Evolutionary conservation across 352 stramenopile species (phyloP), one percentile per base, ranked within the genome.

Genomic region (Thalassiosira oceanica): DNA sequence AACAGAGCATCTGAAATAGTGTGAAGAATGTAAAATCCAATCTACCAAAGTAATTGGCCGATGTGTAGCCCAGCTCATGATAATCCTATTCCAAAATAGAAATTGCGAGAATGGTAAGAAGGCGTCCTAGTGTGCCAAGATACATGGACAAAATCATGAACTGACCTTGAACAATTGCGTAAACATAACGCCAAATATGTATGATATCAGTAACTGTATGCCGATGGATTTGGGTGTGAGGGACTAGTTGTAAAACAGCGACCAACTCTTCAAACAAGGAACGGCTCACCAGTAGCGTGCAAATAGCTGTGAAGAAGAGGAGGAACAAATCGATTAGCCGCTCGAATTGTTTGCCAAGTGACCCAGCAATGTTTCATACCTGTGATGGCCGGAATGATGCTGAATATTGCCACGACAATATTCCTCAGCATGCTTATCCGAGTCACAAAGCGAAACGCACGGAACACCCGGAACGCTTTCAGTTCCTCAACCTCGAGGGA

Each of bases 131-230:
- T n/a, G n/a, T n/a, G n/a, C n/a, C n/a, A n/a, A n/a, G n/a, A n/a
- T n/a, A n/a, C n/a, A n/a, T n/a, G n/a, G n/a, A n/a, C n/a, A n/a
- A n/a, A n/a, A n/a, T n/a, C n/a, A n/a, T n/a, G n/a, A n/a, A n/a
- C n/a, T n/a, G n/a, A n/a, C n/a, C 26, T 57, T 60, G 36, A 71
- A 76, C 26, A 76, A 20, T 2, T 61, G 15, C 1, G 65, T 76
- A 26, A n/a, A 76, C n/a, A 71, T 45, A 7, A 76, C 65, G 18
- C 18, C 43, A 44, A 51, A 76, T 20, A 76, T 65, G 33, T 71
- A 71, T 1, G 70, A 46, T 11, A 76, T 35, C 13, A 76, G 33
- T 1, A 65, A 11, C 13, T 58, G 27, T n/a, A n/a, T n/a, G n/a
- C n/a, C n/a, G n/a, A n/a, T n/a, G n/a, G n/a, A n/a, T n/a, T n/a